phyloP scores from a whole-genome alignment of 257 asterid genomes.

The Solanum pinnatisectum region DNA sequence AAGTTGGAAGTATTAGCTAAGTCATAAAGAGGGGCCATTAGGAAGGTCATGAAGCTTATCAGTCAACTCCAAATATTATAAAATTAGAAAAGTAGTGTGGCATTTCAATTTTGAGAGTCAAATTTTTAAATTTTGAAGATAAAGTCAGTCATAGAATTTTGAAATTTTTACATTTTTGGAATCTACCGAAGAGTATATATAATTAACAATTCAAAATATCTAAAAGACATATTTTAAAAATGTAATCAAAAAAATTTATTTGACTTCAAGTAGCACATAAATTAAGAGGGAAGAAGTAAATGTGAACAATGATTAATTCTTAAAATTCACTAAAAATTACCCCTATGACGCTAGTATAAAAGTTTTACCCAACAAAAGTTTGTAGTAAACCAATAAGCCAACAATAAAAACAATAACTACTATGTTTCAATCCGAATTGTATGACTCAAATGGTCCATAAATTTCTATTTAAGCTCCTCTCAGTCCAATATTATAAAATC shows the following conservation, averaged over 20 bases:
- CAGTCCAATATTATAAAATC: background rate
- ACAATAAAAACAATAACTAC: background rate
- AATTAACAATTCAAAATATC: background rate
- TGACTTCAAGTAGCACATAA: background rate
- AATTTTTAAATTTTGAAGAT: background rate
- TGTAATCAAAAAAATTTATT: accelerated
- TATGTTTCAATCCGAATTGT: background rate
- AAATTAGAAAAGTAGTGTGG: background rate
- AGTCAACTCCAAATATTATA: background rate
- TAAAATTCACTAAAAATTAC: background rate
- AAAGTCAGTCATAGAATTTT: accelerated
- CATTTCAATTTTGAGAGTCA: accelerated
- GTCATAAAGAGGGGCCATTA: background rate
- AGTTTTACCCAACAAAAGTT: background rate
- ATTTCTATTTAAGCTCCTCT: background rate
- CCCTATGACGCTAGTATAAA: background rate
- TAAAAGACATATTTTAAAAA: too few species aligned
- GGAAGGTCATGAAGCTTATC: background rate
- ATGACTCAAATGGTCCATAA: background rate
- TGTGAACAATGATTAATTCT: background rate
- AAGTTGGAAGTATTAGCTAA: background rate
- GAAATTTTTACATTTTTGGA: background rate
- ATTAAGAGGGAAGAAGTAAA: accelerated
- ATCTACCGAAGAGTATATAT: background rate
- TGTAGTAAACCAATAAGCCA: background rate